Evolutionary conservation across 495 filamentous ascomycete genomes (phyloP).

Genomic region (Penicillium herquei): DNA sequence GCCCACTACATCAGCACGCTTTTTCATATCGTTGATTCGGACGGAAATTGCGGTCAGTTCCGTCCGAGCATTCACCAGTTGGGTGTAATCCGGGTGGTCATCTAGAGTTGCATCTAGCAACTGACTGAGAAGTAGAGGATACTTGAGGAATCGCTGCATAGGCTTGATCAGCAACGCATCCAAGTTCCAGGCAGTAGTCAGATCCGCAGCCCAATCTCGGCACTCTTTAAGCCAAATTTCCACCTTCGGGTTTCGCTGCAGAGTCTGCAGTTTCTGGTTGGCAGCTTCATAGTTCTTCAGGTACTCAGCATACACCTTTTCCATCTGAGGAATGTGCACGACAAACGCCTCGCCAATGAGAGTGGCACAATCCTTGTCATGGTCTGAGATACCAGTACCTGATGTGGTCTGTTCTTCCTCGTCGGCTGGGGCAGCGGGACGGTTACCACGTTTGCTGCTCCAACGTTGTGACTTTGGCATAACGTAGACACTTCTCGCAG

Average conservation of each 20-base stretch:
- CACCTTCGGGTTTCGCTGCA: conserved; percentile 73
- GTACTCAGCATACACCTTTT: conserved; percentile 81
- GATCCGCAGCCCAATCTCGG: conserved; percentile 77
- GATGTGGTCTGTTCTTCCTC: conserved; percentile 27
- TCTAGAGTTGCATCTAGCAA: conserved; percentile 74
- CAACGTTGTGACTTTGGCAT: conserved; percentile 57
- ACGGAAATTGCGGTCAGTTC: conserved; percentile 69
- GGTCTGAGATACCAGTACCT: conserved; percentile 46
- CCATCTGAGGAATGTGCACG: conserved; percentile 70
- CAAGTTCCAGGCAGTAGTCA: conserved; percentile 90
- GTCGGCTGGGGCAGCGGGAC: conserved; percentile 15
- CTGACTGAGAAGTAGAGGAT: conserved; percentile 77
- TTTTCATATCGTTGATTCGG: conserved; percentile 90
- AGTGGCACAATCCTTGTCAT: conserved; percentile 74
- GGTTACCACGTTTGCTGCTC: conserved; percentile 51
- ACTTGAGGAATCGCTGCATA: conserved; percentile 87
- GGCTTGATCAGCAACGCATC: conserved; percentile 95
- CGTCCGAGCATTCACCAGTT: conserved; percentile 60
- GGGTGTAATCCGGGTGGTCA: conserved; percentile 76
- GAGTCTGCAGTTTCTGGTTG: conserved; percentile 68
- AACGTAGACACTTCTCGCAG: conserved; percentile 70
- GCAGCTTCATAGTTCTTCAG: conserved; percentile 84
- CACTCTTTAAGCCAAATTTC: conserved; percentile 92
- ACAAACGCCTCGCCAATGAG: conserved; percentile 77
- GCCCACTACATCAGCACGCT: conserved; percentile 82